Evolutionary conservation across 768 basidiomycete species (phyloP).

Genomic region (Piloderma croceum): DNA sequence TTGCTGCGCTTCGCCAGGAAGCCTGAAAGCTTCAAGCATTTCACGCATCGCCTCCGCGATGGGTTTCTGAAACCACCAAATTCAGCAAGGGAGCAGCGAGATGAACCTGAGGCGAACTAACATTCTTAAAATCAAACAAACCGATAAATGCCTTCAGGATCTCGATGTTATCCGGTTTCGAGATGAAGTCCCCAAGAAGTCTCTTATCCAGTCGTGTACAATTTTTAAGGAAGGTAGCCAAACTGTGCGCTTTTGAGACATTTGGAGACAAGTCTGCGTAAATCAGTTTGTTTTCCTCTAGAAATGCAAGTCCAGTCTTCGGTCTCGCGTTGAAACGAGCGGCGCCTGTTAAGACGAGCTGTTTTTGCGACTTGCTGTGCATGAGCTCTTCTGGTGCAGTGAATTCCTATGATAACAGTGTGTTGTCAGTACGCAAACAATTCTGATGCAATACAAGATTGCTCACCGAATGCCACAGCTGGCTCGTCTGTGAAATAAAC

Average conservation of each 20-base stretch:
- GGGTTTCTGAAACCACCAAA: slow-evolving; percentile 58
- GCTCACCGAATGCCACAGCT: slow-evolving; percentile 63
- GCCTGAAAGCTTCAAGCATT: slow-evolving; percentile 84
- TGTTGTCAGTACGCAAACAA: slow-evolving; percentile 1
- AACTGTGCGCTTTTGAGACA: slow-evolving; percentile 54
- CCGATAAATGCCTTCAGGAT: slow-evolving; percentile 82
- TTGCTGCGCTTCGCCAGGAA: slow-evolving; percentile 94
- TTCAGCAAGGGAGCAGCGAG: neutral
- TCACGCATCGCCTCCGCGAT: slow-evolving; percentile 96
- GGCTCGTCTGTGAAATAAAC: slow-evolving; percentile 30
- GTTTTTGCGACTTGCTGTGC: slow-evolving; percentile 77
- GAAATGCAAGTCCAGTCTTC: slow-evolving; percentile 81
- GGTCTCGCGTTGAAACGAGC: slow-evolving; percentile 89
- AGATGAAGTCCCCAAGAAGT: slow-evolving; percentile 88
- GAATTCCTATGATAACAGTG: slow-evolving; percentile 40
- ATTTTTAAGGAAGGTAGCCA: slow-evolving; percentile 83
- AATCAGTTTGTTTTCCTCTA: slow-evolving; percentile 91
- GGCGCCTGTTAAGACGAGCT: slow-evolving; percentile 77
- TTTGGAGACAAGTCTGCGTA: slow-evolving; percentile 56
- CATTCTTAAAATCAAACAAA: slow-evolving; percentile 85
- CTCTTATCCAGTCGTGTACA: slow-evolving; percentile 88
- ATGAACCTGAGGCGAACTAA: slow-evolving; percentile 32
- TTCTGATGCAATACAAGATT: neutral
- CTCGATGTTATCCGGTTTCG: slow-evolving; percentile 80
- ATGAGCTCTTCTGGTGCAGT: slow-evolving; percentile 53